Evolutionary conservation across 805 yeast genomes (phyloP), one percentile per base, ranked within the genome.

Genomic region (Pichia nakasei): DNA sequence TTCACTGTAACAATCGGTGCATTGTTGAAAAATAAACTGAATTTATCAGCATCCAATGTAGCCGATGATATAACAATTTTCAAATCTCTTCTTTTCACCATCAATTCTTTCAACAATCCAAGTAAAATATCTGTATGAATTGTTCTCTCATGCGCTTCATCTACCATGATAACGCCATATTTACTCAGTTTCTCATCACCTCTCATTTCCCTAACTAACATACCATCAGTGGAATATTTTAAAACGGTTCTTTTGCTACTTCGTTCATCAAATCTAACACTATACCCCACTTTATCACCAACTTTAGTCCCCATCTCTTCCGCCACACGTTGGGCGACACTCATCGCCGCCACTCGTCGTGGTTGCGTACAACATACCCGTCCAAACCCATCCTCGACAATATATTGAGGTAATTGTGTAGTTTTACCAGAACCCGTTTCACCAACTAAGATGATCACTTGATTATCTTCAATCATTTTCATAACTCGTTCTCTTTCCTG

Each of bases 401-500:
- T 64, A 56, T 80, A 89, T 55, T 89, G 97, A 0, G 97, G 96
- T 9, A 89, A 59, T 60, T 89, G 97, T 0, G 97, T 89, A 0
- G 97, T 89, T 56, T 89, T 89, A 55, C 97, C 97, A 0, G 96
- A 88, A 37, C 97, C 98, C 0, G 98, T 91, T 59, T 91, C 97
- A 48, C 97, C 97, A 45, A 88, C 84, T 9, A 91, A 76, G 5
- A 91, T 73, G n/a, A 80, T 65, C 0, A 89, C 87, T 56, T 85
- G 95, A 52, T 82, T 72, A 22, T 72, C 65, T 21, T 62, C 58
- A 9, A 89, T 72, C 0, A 85, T 80, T 0, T 69, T 66, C 26
- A 89, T 60, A 17, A 89, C 70, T 29, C 76, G 70, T 2, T 72
- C 66, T 38, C 89, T 66, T 53, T 75, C 82, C 41, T 70, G 64